A percentile compares a stretch with the other conserved stretches of the same genome.
Evolutionary conservation across 31 red algal genomes (phyloP).

Genomic region (Asparagopsis taxiformis): DNA sequence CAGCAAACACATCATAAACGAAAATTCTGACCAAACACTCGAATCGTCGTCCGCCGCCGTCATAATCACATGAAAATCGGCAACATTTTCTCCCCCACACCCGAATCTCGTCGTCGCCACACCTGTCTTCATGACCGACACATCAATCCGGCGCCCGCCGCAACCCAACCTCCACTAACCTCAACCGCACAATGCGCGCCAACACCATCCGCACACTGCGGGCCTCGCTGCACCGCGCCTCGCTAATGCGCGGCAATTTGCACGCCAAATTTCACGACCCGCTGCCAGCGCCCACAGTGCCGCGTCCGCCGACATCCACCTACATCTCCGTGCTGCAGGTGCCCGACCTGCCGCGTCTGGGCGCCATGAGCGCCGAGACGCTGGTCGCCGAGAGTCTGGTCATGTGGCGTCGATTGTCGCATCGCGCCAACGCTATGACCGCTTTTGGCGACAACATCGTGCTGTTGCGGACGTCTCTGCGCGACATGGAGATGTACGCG

Average conservation of each 20-base stretch:
- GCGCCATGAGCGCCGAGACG: not conserved
- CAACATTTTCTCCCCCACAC: no score
- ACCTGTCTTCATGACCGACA: no score
- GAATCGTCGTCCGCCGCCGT: no score
- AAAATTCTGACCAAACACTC: no score
- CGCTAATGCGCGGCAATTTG: not conserved
- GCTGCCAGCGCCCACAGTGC: not conserved
- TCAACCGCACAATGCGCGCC: not conserved
- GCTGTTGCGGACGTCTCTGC: slow-evolving; percentile 12
- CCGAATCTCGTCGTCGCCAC: no score
- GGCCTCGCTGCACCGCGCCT: not conserved
- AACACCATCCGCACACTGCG: not conserved
- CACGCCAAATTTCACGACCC: not conserved
- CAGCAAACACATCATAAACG: no score
- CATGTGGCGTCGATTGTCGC: slow-evolving; percentile 5
- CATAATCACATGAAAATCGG: no score
- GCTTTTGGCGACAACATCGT: slow-evolving; percentile 13
- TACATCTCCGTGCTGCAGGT: slow-evolving; percentile 3
- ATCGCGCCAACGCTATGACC: slow-evolving; percentile 4
- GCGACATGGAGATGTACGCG: not conserved
- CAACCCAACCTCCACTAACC: no score
- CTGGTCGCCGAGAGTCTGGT: slow-evolving; percentile 13
- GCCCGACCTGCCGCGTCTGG: not conserved
- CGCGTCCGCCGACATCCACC: not conserved
- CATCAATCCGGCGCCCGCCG: no score